Percentiles rank a stretch among this genome's conserved stretches.
These are phyloP conservation scores for Talaromyces atroroseus DNA, from an alignment of 2,329 filamentous ascomycete genomes.

Conservation along the genomic window DNA sequence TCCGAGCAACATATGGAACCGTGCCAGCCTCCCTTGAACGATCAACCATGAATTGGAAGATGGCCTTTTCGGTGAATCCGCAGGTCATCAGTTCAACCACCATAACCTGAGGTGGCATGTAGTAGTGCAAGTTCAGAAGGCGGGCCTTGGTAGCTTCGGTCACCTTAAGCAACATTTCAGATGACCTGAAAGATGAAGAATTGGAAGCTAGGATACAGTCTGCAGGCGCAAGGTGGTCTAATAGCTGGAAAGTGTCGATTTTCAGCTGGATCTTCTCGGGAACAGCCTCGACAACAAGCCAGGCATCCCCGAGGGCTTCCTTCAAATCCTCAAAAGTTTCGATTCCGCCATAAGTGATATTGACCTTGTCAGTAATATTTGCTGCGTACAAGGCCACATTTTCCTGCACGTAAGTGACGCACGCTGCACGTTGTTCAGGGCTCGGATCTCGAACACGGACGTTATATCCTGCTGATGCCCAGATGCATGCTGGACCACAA, in stretches of 20 bases:
- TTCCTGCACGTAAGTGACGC: slow-evolving; percentile 6
- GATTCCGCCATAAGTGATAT: background rate
- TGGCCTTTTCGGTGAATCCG: slow-evolving; percentile 38
- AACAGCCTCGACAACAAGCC: slow-evolving; percentile 1
- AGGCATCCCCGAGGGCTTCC: background rate
- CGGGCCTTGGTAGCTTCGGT: slow-evolving; percentile 31
- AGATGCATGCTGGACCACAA: slow-evolving; percentile 23
- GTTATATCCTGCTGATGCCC: slow-evolving; percentile 29
- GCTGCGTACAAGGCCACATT: background rate
- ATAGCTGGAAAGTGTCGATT: slow-evolving; percentile 7
- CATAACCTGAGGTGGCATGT: slow-evolving; percentile 43
- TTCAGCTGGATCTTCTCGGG: background rate
- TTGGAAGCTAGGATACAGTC: slow-evolving; percentile 50
- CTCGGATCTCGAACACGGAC: slow-evolving; percentile 27
- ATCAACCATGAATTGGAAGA: slow-evolving; percentile 45
- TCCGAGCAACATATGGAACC: slow-evolving; percentile 39
- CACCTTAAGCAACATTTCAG: slow-evolving; percentile 45
- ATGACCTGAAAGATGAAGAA: slow-evolving; percentile 49
- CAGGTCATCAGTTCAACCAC: slow-evolving; percentile 52
- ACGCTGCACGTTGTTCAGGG: slow-evolving; percentile 25
- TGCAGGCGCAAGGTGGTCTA: slow-evolving; percentile 38
- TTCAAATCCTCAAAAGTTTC: background rate
- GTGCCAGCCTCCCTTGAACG: slow-evolving; percentile 38
- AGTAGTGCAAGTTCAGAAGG: slow-evolving; percentile 48
- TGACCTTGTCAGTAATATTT: background rate